A percentile compares a stretch with the other conserved stretches of the same genome.
Evolutionary conservation across 148 eudicot species (phyloP).

Genomic region (Rhododendron williamsianum): DNA sequence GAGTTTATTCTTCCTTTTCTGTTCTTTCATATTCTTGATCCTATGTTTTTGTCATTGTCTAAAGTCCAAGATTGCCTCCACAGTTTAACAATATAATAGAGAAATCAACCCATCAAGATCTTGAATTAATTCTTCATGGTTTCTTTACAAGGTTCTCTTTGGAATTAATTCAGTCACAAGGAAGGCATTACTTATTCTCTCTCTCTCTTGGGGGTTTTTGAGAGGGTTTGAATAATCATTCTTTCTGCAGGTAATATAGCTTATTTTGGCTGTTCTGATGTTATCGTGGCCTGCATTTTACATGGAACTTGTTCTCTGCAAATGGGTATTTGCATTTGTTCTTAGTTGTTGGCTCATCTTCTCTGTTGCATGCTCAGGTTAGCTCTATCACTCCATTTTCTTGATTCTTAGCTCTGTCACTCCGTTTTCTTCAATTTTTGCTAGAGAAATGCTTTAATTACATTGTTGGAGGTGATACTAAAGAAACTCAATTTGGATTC

Average conservation of each 20-base stretch:
- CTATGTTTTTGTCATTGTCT: constrained; percentile 12
- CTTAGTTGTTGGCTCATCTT: constrained; percentile 44
- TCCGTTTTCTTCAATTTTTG: neutral
- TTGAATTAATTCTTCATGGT: constrained; percentile 5
- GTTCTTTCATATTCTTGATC: neutral
- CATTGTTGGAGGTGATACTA: neutral
- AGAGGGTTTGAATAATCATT: constrained; percentile 1
- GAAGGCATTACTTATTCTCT: constrained; percentile 38
- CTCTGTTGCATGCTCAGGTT: constrained; percentile 54
- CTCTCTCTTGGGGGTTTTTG: constrained; percentile 8
- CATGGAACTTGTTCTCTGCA: constrained; percentile 53
- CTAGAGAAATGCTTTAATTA: neutral
- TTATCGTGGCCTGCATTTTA: constrained; percentile 18
- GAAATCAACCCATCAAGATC: neutral
- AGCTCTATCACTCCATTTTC: neutral
- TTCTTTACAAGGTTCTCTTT: constrained; percentile 20
- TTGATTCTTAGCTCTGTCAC: neutral
- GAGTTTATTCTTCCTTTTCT: constrained; percentile 11
- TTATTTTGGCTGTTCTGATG: constrained; percentile 13
- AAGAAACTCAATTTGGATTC: neutral
- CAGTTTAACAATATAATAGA: constrained; percentile 9
- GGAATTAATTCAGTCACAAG: constrained; percentile 33
- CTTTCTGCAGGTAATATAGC: constrained; percentile 22
- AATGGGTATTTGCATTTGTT: constrained; percentile 37
- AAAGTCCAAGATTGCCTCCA: constrained; percentile 9